These are phyloP conservation scores for Rasamsonia emersonii DNA, from an alignment of 2,329 filamentous ascomycete species.

Conservation along the genomic window DNA sequence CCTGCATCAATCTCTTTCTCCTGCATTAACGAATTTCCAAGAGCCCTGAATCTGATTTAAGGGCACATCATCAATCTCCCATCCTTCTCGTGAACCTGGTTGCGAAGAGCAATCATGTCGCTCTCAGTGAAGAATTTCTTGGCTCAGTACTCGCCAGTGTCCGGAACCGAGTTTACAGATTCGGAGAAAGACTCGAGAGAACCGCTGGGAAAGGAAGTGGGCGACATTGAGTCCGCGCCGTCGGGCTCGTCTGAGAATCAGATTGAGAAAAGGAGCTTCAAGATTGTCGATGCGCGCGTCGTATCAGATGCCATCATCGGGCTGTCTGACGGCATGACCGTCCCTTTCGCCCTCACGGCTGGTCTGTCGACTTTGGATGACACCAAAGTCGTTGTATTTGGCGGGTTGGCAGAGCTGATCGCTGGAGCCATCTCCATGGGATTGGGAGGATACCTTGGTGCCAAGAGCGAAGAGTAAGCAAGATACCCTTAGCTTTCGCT, in stretches of 20 bases:
- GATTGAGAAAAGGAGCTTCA: conserved; percentile 5
- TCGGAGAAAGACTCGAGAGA: conserved; percentile 6
- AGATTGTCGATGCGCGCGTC: conserved; percentile 26
- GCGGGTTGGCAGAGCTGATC: conserved; percentile 65
- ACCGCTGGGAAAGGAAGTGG: conserved; percentile 4
- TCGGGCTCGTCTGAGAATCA: not conserved
- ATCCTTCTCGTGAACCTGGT: no score
- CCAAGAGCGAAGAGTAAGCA: conserved; percentile 39
- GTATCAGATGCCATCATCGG: conserved; percentile 60
- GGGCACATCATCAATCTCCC: no score
- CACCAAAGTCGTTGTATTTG: conserved; percentile 60
- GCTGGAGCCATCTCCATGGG: conserved; percentile 72
- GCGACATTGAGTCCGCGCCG: not conserved
- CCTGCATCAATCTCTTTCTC: no score
- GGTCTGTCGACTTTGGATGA: conserved; percentile 56
- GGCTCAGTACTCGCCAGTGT: conserved; percentile 9
- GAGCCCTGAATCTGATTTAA: no score
- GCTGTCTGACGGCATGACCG: conserved; percentile 69
- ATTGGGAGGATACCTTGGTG: conserved; percentile 63
- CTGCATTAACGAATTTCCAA: no score
- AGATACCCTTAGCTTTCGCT: conserved; percentile 8
- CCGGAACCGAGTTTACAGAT: conserved; percentile 7
- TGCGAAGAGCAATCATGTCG: conserved; percentile 5
- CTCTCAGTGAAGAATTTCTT: conserved; percentile 9
- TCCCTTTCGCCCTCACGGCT: conserved; percentile 70